A percentile compares a stretch with the other conserved stretches of the same genome.
phyloP scores from a whole-genome alignment of 305 asterid species.

The Striga hermonthica region DNA sequence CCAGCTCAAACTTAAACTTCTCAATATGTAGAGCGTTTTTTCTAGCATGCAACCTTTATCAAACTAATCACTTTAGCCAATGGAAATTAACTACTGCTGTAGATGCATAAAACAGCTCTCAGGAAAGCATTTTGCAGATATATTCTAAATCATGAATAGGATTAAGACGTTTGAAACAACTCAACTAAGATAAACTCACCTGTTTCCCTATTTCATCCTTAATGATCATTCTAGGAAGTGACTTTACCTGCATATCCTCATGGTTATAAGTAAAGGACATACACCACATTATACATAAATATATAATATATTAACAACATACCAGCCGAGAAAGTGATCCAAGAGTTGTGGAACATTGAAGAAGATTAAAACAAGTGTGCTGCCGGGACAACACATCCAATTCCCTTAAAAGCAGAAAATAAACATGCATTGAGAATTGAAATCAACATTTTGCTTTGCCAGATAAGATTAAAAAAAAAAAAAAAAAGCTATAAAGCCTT shows the following conservation, averaged over 20 bases:
- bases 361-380: slow-evolving; percentile 89
- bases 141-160: slow-evolving; percentile 1
- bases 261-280: slow-evolving; percentile 31
- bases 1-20: no score
- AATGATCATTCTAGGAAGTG: slow-evolving; percentile 96
- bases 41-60: no score
- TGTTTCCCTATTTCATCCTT: slow-evolving; percentile 91
- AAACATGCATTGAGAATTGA: slow-evolving; percentile 29
- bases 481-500: background rate
- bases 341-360: slow-evolving; percentile 83
- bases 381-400: slow-evolving; percentile 83
- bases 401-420: slow-evolving; percentile 55
- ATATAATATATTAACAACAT: slow-evolving; percentile 20
- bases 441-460: background rate
- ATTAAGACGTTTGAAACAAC: slow-evolving; percentile 19
- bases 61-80: no score
- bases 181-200: slow-evolving; percentile 40
- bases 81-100: no score
- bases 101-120: slow-evolving; percentile 19
- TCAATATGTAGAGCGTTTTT: no score
- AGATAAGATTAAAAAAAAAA: background rate
- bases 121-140: slow-evolving; percentile 8
- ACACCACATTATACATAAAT: slow-evolving; percentile 14
- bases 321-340: slow-evolving; percentile 97
- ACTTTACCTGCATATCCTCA: slow-evolving; percentile 72